Percentiles rank a stretch among this genome's conserved stretches.
Evolutionary conservation across 2,329 filamentous ascomycete species (phyloP).

Genomic region (Fusarium azukiicola): DNA sequence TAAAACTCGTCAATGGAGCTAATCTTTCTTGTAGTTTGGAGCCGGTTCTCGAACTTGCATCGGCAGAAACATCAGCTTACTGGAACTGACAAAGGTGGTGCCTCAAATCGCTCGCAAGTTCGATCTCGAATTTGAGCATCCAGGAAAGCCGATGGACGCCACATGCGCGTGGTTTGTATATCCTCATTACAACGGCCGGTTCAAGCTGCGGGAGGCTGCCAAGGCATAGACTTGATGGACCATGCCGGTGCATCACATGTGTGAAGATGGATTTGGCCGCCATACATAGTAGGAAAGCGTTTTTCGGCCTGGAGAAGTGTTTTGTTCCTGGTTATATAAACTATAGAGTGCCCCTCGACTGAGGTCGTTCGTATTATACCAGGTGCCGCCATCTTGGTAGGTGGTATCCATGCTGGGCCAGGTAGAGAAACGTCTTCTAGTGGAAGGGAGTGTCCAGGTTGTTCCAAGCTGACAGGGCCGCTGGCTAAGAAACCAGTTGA

Average conservation of each 20-base stretch:
- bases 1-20: neutral
- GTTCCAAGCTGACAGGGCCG: too few species aligned
- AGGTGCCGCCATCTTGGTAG: neutral
- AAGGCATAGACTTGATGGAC: neutral
- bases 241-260: neutral
- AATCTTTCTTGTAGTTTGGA: slow-evolving; percentile 17
- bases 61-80: slow-evolving; percentile 21
- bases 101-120: slow-evolving; percentile 21
- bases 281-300: neutral
- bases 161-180: slow-evolving; percentile 24
- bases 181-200: slow-evolving; percentile 19
- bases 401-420: neutral
- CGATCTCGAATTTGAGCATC: slow-evolving; percentile 21
- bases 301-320: neutral
- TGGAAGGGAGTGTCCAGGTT: neutral
- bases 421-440: neutral
- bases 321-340: neutral
- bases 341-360: neutral
- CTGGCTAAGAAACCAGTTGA: too few species aligned
- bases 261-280: neutral
- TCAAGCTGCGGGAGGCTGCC: neutral
- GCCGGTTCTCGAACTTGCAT: slow-evolving; percentile 20
- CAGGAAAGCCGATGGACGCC: slow-evolving; percentile 19
- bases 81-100: slow-evolving; percentile 5
- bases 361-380: neutral